phyloP scores from a whole-genome alignment of 495 filamentous ascomycete species.

The Lasiosphaeria hispida region DNA sequence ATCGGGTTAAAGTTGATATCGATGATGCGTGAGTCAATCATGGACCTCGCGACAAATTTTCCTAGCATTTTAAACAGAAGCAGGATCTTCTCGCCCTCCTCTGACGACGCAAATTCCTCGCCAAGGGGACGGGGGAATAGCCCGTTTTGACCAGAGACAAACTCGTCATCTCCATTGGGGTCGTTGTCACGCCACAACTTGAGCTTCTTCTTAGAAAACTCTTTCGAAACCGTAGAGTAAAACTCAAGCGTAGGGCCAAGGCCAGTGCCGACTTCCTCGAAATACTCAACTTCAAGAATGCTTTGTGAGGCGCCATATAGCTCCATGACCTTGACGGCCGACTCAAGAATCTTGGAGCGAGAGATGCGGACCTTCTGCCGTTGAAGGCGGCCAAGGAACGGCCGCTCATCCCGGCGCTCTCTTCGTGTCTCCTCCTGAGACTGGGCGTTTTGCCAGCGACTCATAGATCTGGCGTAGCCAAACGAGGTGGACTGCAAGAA shows the following conservation, averaged over 20 bases:
- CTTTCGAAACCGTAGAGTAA: constrained; percentile 95
- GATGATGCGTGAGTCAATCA: constrained; percentile 98
- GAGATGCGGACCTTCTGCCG: constrained; percentile 98
- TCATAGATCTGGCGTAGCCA: constrained; percentile 97
- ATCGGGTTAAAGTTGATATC: constrained; percentile 97
- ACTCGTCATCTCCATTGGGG: constrained; percentile 70
- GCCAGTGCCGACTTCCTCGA: constrained; percentile 97
- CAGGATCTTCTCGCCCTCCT: constrained; percentile 78
- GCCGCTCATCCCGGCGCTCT: constrained; percentile 83
- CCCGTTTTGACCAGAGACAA: constrained; percentile 79
- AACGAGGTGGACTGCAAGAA: constrained; percentile 98
- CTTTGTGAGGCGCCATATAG: constrained; percentile 94
- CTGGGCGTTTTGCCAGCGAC: constrained; percentile 92
- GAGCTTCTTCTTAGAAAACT: constrained; percentile 94
- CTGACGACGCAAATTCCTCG: constrained; percentile 66
- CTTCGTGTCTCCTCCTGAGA: constrained; percentile 72
- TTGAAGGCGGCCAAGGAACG: constrained; percentile 89
- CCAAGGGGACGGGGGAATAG: constrained; percentile 93
- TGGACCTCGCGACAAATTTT: constrained; percentile 95
- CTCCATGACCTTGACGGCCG: constrained; percentile 99
- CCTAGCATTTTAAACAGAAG: constrained; percentile 91
- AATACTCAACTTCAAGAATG: constrained; percentile 96
- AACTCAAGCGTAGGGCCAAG: constrained; percentile 97
- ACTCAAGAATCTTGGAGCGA: constrained; percentile 87
- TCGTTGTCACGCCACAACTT: constrained; percentile 96